These are phyloP conservation scores for Zygosaccharomyces gambellarensis DNA, from an alignment of 805 yeast genomes.

Conservation along the genomic window DNA sequence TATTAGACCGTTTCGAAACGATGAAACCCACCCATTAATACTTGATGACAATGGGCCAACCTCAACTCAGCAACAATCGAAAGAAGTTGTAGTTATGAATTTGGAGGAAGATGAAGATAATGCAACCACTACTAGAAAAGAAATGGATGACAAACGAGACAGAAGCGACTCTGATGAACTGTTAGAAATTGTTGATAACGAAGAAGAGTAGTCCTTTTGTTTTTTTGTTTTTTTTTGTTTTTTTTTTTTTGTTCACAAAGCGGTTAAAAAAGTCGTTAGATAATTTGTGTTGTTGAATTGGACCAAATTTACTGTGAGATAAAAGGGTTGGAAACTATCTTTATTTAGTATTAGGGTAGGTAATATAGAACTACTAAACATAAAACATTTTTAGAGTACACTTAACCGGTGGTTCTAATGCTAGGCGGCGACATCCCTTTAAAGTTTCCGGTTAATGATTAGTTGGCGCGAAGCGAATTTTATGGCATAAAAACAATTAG, in stretches of 20 bases:
- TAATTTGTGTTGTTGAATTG: not conserved
- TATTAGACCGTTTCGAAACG: slow-evolving; percentile 31
- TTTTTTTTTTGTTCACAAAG: not conserved
- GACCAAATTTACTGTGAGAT: not conserved
- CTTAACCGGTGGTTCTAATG: not conserved
- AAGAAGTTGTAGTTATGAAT: slow-evolving; percentile 24
- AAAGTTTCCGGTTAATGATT: not conserved
- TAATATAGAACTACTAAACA: not conserved
- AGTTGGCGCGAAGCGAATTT: not conserved
- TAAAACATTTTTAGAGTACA: not conserved
- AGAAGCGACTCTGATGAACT: slow-evolving; percentile 17
- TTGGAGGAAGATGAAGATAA: slow-evolving; percentile 19
- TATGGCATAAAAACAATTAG: not conserved
- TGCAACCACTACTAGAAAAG: not conserved
- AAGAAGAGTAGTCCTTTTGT: not conserved
- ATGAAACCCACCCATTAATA: slow-evolving; percentile 30
- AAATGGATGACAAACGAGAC: not conserved
- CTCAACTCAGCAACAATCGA: slow-evolving; percentile 1
- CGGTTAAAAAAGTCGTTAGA: not conserved
- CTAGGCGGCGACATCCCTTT: not conserved
- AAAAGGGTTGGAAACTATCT: not conserved
- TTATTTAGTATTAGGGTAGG: not conserved
- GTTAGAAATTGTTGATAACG: slow-evolving; percentile 16
- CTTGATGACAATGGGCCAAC: slow-evolving; percentile 25
- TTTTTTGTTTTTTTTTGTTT: not conserved